Percentiles rank a stretch among this genome's conserved stretches.
Conservation (phyloP, 2,329 filamentous ascomycete species). For the Xylogone sp. region DNA sequence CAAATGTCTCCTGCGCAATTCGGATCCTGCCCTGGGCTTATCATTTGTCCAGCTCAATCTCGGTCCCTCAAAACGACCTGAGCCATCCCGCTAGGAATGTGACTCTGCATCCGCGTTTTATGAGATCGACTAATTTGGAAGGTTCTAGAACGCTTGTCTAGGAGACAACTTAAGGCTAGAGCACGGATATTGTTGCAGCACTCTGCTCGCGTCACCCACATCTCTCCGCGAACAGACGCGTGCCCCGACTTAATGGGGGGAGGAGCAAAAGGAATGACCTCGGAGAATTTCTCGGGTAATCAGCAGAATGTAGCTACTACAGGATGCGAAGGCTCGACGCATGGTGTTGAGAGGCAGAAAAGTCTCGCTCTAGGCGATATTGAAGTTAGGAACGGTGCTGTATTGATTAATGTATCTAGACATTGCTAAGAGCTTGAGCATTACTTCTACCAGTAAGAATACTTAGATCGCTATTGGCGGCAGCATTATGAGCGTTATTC, state of each 20-base stretch:
- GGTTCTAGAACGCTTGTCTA: too few relatives aligned
- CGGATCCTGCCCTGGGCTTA: background rate
- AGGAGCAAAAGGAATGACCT: background rate
- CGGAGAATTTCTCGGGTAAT: slow-evolving; percentile 1
- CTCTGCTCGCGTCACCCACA: background rate
- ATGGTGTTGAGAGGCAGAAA: slow-evolving; percentile 1
- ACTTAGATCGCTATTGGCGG: slow-evolving; percentile 43
- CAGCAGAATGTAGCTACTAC: slow-evolving; percentile 9
- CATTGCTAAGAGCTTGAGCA: slow-evolving; percentile 48
- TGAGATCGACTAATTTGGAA: too few relatives aligned
- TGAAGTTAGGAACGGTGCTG: slow-evolving; percentile 3
- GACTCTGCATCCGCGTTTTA: too few relatives aligned
- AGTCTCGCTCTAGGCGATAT: slow-evolving; percentile 9
- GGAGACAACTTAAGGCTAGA: too few relatives aligned
- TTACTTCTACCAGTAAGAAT: slow-evolving; percentile 41
- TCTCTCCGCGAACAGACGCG: background rate
- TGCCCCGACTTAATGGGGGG: background rate
- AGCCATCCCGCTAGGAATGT: too few relatives aligned
- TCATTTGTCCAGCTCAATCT: background rate
- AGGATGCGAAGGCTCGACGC: slow-evolving; percentile 13
- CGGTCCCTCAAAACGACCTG: too few relatives aligned
- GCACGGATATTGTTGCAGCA: too few relatives aligned
- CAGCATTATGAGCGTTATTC: slow-evolving; percentile 39
- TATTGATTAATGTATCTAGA: slow-evolving; percentile 41
- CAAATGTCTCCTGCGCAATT: too few relatives aligned